Conservation (phyloP, 2,329 filamentous ascomycete species). For the Pseudogymnoascus sp. region DNA sequence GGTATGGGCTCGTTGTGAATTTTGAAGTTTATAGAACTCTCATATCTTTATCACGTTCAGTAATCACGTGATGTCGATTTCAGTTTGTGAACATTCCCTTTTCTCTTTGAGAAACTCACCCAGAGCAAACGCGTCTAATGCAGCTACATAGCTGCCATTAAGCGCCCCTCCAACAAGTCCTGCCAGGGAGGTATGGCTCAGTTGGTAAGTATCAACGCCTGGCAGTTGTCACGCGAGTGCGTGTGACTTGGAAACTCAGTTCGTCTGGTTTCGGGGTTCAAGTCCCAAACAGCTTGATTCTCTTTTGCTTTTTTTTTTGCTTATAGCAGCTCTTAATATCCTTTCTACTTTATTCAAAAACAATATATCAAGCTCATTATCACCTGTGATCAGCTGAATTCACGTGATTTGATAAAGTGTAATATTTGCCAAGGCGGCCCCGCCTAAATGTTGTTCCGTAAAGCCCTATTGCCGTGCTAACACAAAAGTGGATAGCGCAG, state of each 20-base stretch:
- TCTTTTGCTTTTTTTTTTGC: not conserved
- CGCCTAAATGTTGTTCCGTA: not conserved
- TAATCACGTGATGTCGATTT: not conserved
- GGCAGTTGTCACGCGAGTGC: slow-evolving; percentile 1
- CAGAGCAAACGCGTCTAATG: not conserved
- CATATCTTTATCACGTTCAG: not conserved
- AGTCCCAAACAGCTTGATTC: not conserved
- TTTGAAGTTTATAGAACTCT: not conserved
- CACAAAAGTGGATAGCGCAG: not conserved
- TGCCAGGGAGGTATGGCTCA: slow-evolving; percentile 7
- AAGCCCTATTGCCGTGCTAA: not conserved
- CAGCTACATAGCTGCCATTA: not conserved
- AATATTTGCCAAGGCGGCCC: not conserved
- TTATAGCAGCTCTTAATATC: not conserved
- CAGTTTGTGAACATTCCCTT: not conserved
- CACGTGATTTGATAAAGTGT: not conserved
- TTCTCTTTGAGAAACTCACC: not conserved
- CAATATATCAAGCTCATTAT: not conserved
- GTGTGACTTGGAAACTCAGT: slow-evolving; percentile 8
- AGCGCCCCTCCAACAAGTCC: not conserved
- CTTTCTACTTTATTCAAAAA: not conserved
- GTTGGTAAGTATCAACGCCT: slow-evolving; percentile 3
- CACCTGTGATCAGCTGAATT: not conserved
- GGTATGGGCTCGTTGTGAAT: not conserved
- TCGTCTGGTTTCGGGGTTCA: slow-evolving; percentile 2